phyloP scores from a whole-genome alignment of 1,284 basidiomycete genomes.

The Athelia sp. region DNA sequence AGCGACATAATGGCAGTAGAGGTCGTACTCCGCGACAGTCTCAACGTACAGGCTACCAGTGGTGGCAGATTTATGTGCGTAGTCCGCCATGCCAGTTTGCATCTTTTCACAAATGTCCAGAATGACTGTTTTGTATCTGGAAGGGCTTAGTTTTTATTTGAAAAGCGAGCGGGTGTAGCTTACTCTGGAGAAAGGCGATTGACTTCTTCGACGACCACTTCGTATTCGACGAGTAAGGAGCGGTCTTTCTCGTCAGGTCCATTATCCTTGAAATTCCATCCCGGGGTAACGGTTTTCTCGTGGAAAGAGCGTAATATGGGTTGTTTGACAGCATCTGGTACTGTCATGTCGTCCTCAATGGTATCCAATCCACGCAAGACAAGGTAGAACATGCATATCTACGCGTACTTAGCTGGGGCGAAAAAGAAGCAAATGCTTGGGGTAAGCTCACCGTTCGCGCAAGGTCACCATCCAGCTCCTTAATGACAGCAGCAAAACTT shows the following conservation, averaged over 20 bases:
- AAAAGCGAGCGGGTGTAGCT: slow-evolving; percentile 20
- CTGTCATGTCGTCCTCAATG: slow-evolving; percentile 98
- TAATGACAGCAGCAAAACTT: slow-evolving; percentile 92
- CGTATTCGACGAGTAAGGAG: slow-evolving; percentile 83
- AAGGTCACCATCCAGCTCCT: slow-evolving; percentile 94
- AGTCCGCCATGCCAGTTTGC: slow-evolving; percentile 95
- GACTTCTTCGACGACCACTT: slow-evolving; percentile 82
- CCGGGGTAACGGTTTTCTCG: slow-evolving; percentile 74
- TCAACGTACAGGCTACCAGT: slow-evolving; percentile 67
- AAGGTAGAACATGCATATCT: slow-evolving; percentile 96
- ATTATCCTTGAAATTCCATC: slow-evolving; percentile 84
- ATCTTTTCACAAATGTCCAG: slow-evolving; percentile 82
- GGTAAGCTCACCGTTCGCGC: slow-evolving; percentile 76
- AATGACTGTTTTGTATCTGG: slow-evolving; percentile 80
- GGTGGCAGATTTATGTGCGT: slow-evolving; percentile 76
- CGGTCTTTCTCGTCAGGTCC: slow-evolving; percentile 92
- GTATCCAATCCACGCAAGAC: slow-evolving; percentile 93
- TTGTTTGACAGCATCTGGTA: slow-evolving; percentile 84
- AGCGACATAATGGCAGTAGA: slow-evolving; percentile 99
- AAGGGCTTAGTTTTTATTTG: slow-evolving; percentile 4
- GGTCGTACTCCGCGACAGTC: slow-evolving; percentile 83
- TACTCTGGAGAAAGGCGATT: slow-evolving; percentile 63
- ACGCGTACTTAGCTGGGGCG: slow-evolving; percentile 3
- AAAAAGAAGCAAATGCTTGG: neutral
- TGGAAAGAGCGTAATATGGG: slow-evolving; percentile 85